Evolutionary conservation across 805 yeast genomes (phyloP).

Genomic region (Wickerhamomyces rabaulensis): DNA sequence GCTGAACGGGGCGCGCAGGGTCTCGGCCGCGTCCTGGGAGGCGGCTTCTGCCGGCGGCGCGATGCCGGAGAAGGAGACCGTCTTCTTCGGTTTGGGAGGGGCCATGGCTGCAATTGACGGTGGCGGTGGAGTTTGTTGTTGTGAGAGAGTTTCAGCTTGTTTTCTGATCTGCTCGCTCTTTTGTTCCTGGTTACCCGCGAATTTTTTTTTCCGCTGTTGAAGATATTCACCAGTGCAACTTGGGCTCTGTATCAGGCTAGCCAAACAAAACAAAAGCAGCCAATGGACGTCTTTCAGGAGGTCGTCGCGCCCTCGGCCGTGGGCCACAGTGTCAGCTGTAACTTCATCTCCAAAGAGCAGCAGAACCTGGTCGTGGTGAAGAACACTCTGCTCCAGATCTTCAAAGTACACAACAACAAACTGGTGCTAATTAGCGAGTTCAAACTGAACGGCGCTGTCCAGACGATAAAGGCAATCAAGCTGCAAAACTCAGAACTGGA

Average conservation of each 20-base stretch:
- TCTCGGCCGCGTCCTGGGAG: neutral
- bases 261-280: neutral
- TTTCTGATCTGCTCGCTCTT: neutral
- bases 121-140: too few relatives aligned
- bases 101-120: neutral
- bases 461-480: constrained; percentile 47
- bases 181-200: neutral
- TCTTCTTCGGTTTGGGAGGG: neutral
- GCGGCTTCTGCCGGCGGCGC: neutral
- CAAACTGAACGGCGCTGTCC: constrained; percentile 63
- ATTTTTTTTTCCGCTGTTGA: neutral
- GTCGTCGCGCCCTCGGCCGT: constrained; percentile 54
- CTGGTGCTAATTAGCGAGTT: constrained; percentile 53
- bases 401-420: constrained; percentile 11
- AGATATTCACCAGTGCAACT: too few relatives aligned
- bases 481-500: constrained; percentile 44
- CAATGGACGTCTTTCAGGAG: neutral
- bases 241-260: too few relatives aligned
- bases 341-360: constrained; percentile 33
- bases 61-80: neutral
- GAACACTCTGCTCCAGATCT: constrained; percentile 51
- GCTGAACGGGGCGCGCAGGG: neutral
- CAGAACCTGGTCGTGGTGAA: constrained; percentile 64
- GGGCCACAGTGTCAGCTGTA: constrained; percentile 50
- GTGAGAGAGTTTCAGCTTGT: neutral